A percentile compares a stretch with the other conserved stretches of the same genome.
Evolutionary conservation across 495 filamentous ascomycete species (phyloP).

Genomic region (Tuber umbilicatum): DNA sequence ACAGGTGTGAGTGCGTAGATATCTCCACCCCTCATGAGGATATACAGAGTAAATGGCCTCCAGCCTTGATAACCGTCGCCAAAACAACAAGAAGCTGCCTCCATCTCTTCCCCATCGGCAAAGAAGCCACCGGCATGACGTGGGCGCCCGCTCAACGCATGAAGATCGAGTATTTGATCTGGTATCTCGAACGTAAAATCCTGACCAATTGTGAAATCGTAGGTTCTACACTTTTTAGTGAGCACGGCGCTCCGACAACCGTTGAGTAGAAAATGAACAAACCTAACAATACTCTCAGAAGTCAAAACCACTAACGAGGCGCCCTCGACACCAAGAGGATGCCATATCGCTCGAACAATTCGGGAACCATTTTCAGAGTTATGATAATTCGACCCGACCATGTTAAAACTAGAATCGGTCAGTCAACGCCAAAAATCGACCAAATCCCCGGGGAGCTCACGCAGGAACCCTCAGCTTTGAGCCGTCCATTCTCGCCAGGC

Average conservation of each 20-base stretch:
- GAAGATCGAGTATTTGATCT: conserved; percentile 37
- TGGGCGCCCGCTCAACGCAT: conserved; percentile 24
- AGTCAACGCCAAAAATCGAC: conserved; percentile 6
- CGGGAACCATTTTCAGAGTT: conserved; percentile 14
- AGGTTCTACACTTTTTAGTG: conserved; percentile 18
- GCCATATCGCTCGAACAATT: conserved; percentile 39
- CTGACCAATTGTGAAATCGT: conserved; percentile 36
- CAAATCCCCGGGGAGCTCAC: conserved; percentile 19
- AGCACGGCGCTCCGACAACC: background rate
- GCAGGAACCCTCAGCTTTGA: conserved; percentile 30
- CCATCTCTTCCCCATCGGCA: conserved; percentile 35
- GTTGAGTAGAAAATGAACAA: conserved; percentile 2
- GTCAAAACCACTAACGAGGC: conserved; percentile 40
- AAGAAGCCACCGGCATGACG: conserved; percentile 30
- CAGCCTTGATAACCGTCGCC: conserved; percentile 32
- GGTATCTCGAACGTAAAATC: conserved; percentile 34
- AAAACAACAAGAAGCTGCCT: conserved; percentile 40
- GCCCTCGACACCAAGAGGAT: conserved; percentile 40
- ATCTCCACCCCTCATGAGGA: conserved; percentile 41
- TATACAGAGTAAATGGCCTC: conserved; percentile 41
- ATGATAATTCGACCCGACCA: conserved; percentile 30
- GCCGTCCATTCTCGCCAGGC: conserved; percentile 28
- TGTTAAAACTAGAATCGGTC: conserved; percentile 26
- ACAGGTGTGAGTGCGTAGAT: conserved; percentile 38
- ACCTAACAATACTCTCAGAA: conserved; percentile 37